A percentile compares a stretch with the other conserved stretches of the same genome.
These are phyloP conservation scores for Neofusicoccum sp. DNA, from an alignment of 2,329 filamentous ascomycete species.

Conservation along the genomic window DNA sequence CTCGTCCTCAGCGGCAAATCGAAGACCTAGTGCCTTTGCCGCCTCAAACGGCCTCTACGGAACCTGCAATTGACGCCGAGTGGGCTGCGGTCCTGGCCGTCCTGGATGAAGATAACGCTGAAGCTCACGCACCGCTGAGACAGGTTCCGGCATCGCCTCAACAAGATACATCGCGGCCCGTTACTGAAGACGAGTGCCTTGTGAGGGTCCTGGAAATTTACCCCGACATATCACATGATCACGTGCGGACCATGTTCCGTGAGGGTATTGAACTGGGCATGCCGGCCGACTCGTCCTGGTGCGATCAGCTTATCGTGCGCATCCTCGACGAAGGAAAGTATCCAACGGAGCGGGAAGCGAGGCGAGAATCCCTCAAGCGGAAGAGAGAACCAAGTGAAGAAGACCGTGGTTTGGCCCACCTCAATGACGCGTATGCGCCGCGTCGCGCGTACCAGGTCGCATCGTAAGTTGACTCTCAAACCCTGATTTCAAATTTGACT, in stretches of 20 bases:
- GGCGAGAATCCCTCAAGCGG: conserved; percentile 30
- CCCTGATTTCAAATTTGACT: not conserved
- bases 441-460: not conserved
- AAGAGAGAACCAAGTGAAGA: conserved; percentile 23
- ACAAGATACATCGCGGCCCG: not conserved
- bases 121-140: too few species aligned
- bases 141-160: not conserved
- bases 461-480: not conserved
- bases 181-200: conserved; percentile 28
- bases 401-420: not conserved
- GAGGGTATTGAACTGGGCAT: conserved; percentile 26
- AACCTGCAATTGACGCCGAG: not conserved
- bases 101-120: not conserved
- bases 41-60: not conserved
- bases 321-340: conserved; percentile 34
- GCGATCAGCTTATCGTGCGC: conserved; percentile 29
- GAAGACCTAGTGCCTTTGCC: not conserved
- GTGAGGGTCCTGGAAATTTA: conserved; percentile 34
- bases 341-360: conserved; percentile 32
- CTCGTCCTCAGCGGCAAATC: not conserved
- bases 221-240: conserved; percentile 33
- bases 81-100: not conserved
- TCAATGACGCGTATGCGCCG: not conserved
- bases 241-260: conserved; percentile 30
- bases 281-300: conserved; percentile 25